Base-by-base conservation (phyloP, 768 basidiomycete genomes). In the Russula lepida region DNA sequence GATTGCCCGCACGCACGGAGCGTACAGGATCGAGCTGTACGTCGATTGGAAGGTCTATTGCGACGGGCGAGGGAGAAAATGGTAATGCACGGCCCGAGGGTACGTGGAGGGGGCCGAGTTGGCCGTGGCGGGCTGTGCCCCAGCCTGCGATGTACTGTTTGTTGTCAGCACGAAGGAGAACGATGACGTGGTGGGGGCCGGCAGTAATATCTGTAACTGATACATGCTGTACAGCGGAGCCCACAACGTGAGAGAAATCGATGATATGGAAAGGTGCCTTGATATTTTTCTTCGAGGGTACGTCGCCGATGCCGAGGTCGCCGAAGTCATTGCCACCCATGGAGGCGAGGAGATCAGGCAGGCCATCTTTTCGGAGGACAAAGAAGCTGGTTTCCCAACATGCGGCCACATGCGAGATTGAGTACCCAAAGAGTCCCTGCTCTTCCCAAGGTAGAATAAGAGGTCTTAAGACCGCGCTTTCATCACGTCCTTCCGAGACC, bases 281-380 rank as follows among this genome's bases (percentile, higher is more conserved):
- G 33, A 63, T 64, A 11, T 33, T 51, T 59, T 59, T 58, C 39
- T 23, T 49, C 11, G 47, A 58, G 43, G 62, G 58, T 1, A 66
- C 62, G 1, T 59, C 62, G 6, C 81, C 86, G 48, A 80, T 68
- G 1, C 92, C 92, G 48, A 92, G 77, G 69, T 88, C 85, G 2
- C 91, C 92, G 67, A 85, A 92, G 69, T 92, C 92, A 72, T 95
- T 80, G 2, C 84, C 79, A 1, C 95, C 95, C 79, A 94, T 85
- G 2, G 92, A 84, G 25, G 95, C 68, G 30, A 95, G 64, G 3
- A 82, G 68, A 65, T 86, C 88, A 50, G 72, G 68, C 27, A 69
- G 68, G 6, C 70, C 75, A 17, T 70, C 65, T 54, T 67, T 68
- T 12, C 80, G 78, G 15, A 92, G 73, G 2, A 84, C 85, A 48